Base-by-base conservation (phyloP, 257 asterid species). In the Anisodus acutangulus region DNA sequence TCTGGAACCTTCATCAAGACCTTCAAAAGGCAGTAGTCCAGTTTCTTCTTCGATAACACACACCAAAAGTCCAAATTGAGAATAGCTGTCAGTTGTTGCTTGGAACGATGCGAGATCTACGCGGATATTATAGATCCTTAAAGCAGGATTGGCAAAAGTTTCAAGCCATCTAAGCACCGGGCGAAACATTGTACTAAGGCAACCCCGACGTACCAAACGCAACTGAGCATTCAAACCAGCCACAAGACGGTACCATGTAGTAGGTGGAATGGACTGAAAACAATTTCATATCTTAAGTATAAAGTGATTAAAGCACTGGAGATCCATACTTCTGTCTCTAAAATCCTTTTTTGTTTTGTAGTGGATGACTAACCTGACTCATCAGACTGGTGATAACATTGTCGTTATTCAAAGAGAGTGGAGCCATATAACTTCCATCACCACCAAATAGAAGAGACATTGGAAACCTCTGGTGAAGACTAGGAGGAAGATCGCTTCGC, bases 141-240 rank as follows among this genome's bases (percentile, higher is more conserved):
- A 88, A 81, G 98, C 95, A 70, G 99, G 98, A 89, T 93, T 94
- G 53, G 97, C 98, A 84, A 92, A 89, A 85, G 92, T 88, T 68
- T 92, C 97, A 70, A 97, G 88, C 99, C 99, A 97, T 54, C 85
- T 90, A 85, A 93, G 91, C 80, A 92, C 92, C 35, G 94, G 91
- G 47, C 93, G 93, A 83, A 93, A 95, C 86, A 88, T 95, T n/a
- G 89, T 82, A 70, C 92, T 87, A 57, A 97, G 95, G 90, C 95
- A 93, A 82, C 99, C 99, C 83, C 90, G 92, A 68, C 95, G 93
- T 71, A 89, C 98, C 91, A 97, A 86, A 62, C 98, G 98, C 87
- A 97, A 89, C 82, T 97, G 97, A 16, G 97, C 97, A 89, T 97
- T 97, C 91, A 97, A 89, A 89, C 99, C 99, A 91, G 99, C 96